Base-by-base conservation (phyloP, 805 yeast genomes). In the Vanderwaltozyma yarrowii region DNA sequence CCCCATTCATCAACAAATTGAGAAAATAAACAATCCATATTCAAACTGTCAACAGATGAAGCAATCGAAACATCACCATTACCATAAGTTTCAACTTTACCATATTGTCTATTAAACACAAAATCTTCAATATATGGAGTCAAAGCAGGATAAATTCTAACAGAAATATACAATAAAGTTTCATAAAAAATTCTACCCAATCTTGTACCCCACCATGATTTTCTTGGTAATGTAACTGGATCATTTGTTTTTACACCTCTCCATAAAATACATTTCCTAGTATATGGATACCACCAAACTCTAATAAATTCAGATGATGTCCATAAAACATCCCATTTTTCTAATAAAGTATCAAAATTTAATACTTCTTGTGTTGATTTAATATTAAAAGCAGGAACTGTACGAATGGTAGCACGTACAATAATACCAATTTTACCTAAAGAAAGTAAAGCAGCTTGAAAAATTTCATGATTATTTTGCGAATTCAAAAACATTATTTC, bases 1-100 rank as follows among this genome's bases (percentile, higher is more conserved):
- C 92, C 87, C 97, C 97, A 89, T 64, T 89, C 98, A 56, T 88
- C 78, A 36, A 89, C 97, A 62, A 78, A 88, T 61, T 89, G 98
- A 32, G 87, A 78, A 60, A 86, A 89, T 48, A 89, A 66, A 59
- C 97, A 92, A 65, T 92, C 97, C 95, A 89, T 85, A 60, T 84
- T 86, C 52, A 89, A 74, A 6, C 89, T 95, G 42, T 81, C 84
- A 32, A 84, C 89, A 3, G 95, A 80, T 41, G 74, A 72, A 51
- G 80, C 86, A 10, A 88, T 85, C 2, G 84, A 81, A 35, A 73
- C 61, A 38, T 73, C 78, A 24, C 76, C 77, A n/a, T 57, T 58
- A 6, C 83, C 78, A 18, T 13, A 30, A 2, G 37, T 38, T 20
- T 38, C 41, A 4, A 32, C 33, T 52, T 80, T 88, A 6, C 95